Conservation (phyloP, 176 grass and related monocot genomes). For the Cymbopogon citratus region DNA sequence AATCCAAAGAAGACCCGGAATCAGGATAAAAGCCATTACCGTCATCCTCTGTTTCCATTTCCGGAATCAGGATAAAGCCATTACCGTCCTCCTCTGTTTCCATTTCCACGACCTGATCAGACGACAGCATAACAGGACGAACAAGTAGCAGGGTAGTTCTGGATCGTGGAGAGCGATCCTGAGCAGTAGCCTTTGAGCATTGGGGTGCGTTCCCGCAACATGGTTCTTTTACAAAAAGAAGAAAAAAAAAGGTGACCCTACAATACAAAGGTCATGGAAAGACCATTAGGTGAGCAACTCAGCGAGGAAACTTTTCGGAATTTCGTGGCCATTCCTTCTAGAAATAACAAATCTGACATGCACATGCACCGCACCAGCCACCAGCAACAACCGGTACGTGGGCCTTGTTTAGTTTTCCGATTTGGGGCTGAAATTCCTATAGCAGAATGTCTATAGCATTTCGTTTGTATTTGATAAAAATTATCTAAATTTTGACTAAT, state of each 20-base stretch:
- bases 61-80: too few relatives aligned
- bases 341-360: not conserved
- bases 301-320: not conserved
- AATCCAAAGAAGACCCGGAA: too few relatives aligned
- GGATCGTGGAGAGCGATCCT: slow-evolving; percentile 34
- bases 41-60: slow-evolving; percentile 28
- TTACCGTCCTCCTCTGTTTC: too few relatives aligned
- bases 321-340: not conserved
- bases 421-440: too few relatives aligned
- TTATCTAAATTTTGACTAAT: too few relatives aligned
- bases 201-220: slow-evolving; percentile 37
- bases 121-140: not conserved
- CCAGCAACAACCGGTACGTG: too few relatives aligned
- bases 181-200: slow-evolving; percentile 21
- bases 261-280: not conserved
- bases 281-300: not conserved
- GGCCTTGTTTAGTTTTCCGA: too few relatives aligned
- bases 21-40: not conserved
- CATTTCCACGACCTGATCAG: slow-evolving; percentile 24
- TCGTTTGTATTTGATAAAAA: too few relatives aligned
- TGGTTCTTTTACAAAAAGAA: not conserved
- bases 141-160: slow-evolving; percentile 28
- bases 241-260: not conserved
- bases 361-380: too few relatives aligned
- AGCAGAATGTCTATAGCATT: too few relatives aligned